phyloP scores from a whole-genome alignment of 2,329 filamentous ascomycete genomes.

The Ampelomyces quisqualis region DNA sequence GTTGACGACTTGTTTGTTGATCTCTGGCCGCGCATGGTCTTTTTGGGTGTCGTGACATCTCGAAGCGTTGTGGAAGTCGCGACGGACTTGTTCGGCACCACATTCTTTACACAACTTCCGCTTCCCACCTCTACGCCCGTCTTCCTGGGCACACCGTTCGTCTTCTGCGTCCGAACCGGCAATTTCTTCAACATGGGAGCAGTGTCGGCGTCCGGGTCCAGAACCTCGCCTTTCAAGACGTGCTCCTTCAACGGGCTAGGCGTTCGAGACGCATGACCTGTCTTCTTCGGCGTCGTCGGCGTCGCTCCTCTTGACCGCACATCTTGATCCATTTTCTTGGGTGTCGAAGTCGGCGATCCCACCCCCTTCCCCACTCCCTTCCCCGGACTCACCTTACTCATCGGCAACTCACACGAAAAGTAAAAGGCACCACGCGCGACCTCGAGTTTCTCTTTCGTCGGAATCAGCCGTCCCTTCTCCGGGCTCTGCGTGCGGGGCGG shows the following conservation, averaged over 20 bases:
- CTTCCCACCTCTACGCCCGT: too few species aligned
- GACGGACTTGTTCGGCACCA: neutral
- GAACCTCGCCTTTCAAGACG: too few species aligned
- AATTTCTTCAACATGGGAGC: too few species aligned
- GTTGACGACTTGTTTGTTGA: neutral
- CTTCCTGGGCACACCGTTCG: too few species aligned
- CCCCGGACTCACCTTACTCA: conserved; percentile 15
- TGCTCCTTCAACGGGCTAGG: conserved; percentile 12
- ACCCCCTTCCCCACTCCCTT: too few species aligned
- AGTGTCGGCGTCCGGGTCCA: too few species aligned
- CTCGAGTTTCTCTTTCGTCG: conserved; percentile 14
- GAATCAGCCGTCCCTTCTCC: conserved; percentile 5
- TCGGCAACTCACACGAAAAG: conserved; percentile 22
- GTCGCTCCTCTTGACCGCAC: too few species aligned
- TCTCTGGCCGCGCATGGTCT: too few species aligned
- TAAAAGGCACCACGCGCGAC: conserved; percentile 23
- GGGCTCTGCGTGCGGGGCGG: conserved; percentile 16
- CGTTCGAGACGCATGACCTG: conserved; percentile 1
- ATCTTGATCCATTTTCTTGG: too few species aligned
- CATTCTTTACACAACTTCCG: neutral
- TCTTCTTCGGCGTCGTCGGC: conserved; percentile 12
- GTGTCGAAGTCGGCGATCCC: too few species aligned
- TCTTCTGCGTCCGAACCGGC: too few species aligned
- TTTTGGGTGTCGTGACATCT: neutral
- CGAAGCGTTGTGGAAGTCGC: neutral